Base-by-base conservation (phyloP, 2,329 filamentous ascomycete genomes). In the Coniochaeta ligniaria region DNA sequence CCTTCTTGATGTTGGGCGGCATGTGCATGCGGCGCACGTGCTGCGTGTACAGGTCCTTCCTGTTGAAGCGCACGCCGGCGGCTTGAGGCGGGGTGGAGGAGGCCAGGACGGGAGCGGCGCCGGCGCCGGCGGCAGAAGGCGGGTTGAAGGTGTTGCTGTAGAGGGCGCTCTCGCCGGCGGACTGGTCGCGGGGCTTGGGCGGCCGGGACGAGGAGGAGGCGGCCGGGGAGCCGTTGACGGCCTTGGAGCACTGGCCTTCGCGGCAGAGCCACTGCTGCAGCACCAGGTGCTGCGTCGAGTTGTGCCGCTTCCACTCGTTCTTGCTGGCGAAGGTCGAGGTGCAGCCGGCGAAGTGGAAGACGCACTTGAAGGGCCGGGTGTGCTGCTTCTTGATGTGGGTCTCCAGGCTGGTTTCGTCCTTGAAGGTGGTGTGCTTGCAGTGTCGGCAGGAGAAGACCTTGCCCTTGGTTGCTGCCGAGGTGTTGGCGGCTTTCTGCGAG, bases 261-360 rank as follows among this genome's bases (percentile, higher is more conserved):
- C 87, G 82, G 75, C 93, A 98, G 61, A 88, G 80, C 84, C 88
- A 97, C 74, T 87, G 90, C 52, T 83, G 77, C 3, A 91, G 78
- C 59, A 87, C 83, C 24, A 96, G 78, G 70, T 98, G 94, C 70
- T 96, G 90, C 0, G 89, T 90, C 35, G 80, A 77, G 67, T 94
- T 85, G 70, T 98, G 94, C 0, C 94, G 86, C 73, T 97, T 97
- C 94, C 94, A 97, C 72, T 97, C 93, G 71, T 96, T 96, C 76
- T 96, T 96, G 66, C 83, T 87, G 3, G 83, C 81, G 69, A 96
- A 96, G 0, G 81, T 86, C 2, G 86, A 84, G 0, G 63, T 65
- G 75, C 94, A 98, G 36, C 89, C 90, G 60, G 92, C 95, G 60
- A 84, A 87, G 33, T 83, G 78, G 71, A 97, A 92, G 60, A 91